These are phyloP conservation scores for Pholiota conissans DNA, from an alignment of 768 basidiomycete genomes.

Conservation along the genomic window DNA sequence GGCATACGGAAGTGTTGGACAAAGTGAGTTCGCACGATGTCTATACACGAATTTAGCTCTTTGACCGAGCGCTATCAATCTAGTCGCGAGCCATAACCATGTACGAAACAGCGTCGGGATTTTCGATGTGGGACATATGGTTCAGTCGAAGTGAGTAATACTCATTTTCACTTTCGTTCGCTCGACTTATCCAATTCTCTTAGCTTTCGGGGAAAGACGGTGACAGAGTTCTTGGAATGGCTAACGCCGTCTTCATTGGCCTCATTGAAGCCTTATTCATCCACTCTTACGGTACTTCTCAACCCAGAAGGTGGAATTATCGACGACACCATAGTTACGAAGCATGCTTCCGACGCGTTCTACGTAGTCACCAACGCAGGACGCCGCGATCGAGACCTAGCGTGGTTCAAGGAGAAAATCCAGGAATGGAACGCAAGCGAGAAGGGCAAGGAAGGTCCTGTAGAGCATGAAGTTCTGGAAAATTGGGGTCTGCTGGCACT, in stretches of 20 bases:
- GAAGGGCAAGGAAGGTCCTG: constrained; percentile 52
- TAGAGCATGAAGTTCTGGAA: constrained; percentile 80
- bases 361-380: constrained; percentile 98
- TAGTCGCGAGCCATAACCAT: constrained; percentile 90
- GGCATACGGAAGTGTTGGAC: constrained; percentile 77
- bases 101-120: constrained; percentile 81
- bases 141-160: constrained; percentile 74
- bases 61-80: constrained; percentile 6
- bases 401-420: constrained; percentile 71
- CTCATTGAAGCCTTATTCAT: constrained; percentile 66
- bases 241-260: constrained; percentile 84
- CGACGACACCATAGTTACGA: constrained; percentile 92
- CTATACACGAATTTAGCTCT: not conserved
- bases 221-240: constrained; percentile 82
- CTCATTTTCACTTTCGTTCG: not conserved
- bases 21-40: constrained; percentile 48
- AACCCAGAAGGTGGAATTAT: constrained; percentile 93
- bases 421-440: constrained; percentile 75
- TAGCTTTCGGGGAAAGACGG: constrained; percentile 82
- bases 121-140: constrained; percentile 99
- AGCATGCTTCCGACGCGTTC: constrained; percentile 75
- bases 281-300: constrained; percentile 86
- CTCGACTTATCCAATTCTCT: constrained; percentile 3
- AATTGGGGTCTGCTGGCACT: constrained; percentile 88
- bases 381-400: constrained; percentile 75